Percentiles rank a stretch among this genome's conserved stretches.
These are phyloP conservation scores for Aureobasidium sp. DNA, from an alignment of 2,329 filamentous ascomycete species.

Conservation along the genomic window DNA sequence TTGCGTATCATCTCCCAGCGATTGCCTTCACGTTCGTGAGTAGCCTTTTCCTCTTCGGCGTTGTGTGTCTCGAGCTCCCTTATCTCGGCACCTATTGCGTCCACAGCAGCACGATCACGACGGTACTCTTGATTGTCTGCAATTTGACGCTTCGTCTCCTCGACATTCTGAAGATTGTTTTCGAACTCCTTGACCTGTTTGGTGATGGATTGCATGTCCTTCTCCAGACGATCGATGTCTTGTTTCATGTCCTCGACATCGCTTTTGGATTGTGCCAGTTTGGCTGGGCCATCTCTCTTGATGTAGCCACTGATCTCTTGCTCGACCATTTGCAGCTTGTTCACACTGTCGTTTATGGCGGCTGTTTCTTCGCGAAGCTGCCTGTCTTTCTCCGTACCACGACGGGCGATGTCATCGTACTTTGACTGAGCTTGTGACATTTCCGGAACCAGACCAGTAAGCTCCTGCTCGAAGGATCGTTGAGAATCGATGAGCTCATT, in stretches of 20 bases:
- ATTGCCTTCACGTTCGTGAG: slow-evolving; percentile 61
- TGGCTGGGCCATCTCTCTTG: slow-evolving; percentile 62
- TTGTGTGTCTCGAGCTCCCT: slow-evolving; percentile 66
- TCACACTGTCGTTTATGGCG: slow-evolving; percentile 63
- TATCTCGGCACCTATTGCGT: slow-evolving; percentile 62
- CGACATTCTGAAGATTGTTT: slow-evolving; percentile 67
- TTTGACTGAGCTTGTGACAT: slow-evolving; percentile 67
- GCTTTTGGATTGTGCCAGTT: slow-evolving; percentile 64
- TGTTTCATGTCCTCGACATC: slow-evolving; percentile 50
- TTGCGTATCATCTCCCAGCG: slow-evolving; percentile 60
- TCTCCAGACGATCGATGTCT: slow-evolving; percentile 57
- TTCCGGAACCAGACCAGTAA: slow-evolving; percentile 66
- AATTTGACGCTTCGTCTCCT: slow-evolving; percentile 78
- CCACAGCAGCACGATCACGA: slow-evolving; percentile 60
- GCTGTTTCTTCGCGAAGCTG: slow-evolving; percentile 63
- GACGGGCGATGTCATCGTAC: slow-evolving; percentile 67
- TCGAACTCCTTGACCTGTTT: slow-evolving; percentile 68
- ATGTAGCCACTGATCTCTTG: slow-evolving; percentile 73
- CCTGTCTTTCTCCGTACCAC: slow-evolving; percentile 64
- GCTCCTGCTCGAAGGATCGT: slow-evolving; percentile 59
- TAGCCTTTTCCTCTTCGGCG: slow-evolving; percentile 72
- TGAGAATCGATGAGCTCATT: slow-evolving; percentile 61
- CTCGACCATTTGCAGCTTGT: slow-evolving; percentile 67
- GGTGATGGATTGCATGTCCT: slow-evolving; percentile 59
- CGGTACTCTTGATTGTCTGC: slow-evolving; percentile 82